Evolutionary conservation across 352 stramenopile genomes (phyloP).

Genomic region (Pythium graminicola): DNA sequence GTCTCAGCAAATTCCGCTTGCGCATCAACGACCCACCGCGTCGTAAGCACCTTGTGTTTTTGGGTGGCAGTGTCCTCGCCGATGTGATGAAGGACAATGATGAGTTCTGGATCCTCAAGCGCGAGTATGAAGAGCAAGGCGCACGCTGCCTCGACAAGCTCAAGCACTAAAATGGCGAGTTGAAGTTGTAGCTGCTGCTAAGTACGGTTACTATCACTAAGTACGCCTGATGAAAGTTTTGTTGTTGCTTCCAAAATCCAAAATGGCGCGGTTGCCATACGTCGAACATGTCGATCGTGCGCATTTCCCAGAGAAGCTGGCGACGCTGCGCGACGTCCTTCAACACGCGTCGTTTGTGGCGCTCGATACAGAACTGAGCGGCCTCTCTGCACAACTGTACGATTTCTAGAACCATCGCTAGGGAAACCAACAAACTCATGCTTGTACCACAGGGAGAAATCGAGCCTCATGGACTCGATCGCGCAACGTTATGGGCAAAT

Average conservation of each 20-base stretch:
- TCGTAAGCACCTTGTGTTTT: slow-evolving; percentile 95
- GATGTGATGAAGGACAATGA: slow-evolving; percentile 93
- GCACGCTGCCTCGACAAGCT: slow-evolving; percentile 77
- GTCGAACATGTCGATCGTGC: slow-evolving; percentile 16
- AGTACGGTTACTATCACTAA: neutral
- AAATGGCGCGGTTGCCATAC: slow-evolving; percentile 2
- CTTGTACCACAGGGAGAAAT: slow-evolving; percentile 23
- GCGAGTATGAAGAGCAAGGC: slow-evolving; percentile 94
- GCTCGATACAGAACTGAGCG: slow-evolving; percentile 73
- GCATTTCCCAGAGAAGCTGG: slow-evolving; percentile 6
- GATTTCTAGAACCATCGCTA: neutral
- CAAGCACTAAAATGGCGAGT: slow-evolving; percentile 25
- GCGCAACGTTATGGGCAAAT: slow-evolving; percentile 60
- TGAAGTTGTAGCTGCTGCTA: slow-evolving; percentile 7
- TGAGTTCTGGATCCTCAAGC: slow-evolving; percentile 93
- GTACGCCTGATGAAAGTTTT: slow-evolving; percentile 4
- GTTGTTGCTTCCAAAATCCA: slow-evolving; percentile 4
- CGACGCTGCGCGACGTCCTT: slow-evolving; percentile 4
- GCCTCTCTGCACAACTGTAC: slow-evolving; percentile 60
- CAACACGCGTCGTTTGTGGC: slow-evolving; percentile 50
- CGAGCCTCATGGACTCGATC: slow-evolving; percentile 70
- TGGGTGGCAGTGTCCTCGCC: slow-evolving; percentile 89
- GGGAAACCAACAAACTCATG: neutral
- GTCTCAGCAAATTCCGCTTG: slow-evolving; percentile 91
- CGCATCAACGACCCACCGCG: slow-evolving; percentile 94